phyloP scores from a whole-genome alignment of 139 green algal species.

The Bryopsis sp. region DNA sequence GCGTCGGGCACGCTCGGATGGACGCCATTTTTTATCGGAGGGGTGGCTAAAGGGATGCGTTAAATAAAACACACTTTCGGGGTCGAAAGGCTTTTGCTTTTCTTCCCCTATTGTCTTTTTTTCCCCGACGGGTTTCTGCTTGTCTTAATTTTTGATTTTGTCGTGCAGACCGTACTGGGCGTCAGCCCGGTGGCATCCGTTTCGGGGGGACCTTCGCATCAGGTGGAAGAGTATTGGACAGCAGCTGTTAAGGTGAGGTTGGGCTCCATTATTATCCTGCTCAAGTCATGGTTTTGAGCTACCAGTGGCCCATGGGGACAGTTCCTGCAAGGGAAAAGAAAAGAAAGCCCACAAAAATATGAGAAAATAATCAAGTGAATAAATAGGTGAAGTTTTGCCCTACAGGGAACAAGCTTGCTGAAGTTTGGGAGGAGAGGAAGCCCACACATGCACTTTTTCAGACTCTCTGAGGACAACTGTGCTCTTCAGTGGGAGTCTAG shows the following conservation, averaged over 20 bases:
- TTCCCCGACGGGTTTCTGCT: too few relatives aligned
- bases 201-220: neutral
- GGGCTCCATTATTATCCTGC: neutral
- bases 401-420: constrained; percentile 10
- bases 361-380: neutral
- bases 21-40: too few relatives aligned
- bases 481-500: constrained; percentile 13
- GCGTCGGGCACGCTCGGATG: too few relatives aligned
- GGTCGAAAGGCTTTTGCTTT: too few relatives aligned
- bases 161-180: too few relatives aligned
- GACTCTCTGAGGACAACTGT: neutral
- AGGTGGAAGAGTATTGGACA: constrained; percentile 13
- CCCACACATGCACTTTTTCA: constrained; percentile 11
- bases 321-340: neutral
- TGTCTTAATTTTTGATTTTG: neutral
- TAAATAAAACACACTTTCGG: too few relatives aligned
- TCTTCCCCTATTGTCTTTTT: too few relatives aligned
- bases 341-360: neutral
- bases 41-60: too few relatives aligned
- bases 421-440: constrained; percentile 9
- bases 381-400: neutral
- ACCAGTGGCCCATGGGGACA: neutral
- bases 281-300: constrained; percentile 2
- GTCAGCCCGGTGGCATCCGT: neutral
- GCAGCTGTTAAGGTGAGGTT: constrained; percentile 1